These are phyloP conservation scores for Talaromyces sp. DNA, from an alignment of 2,329 filamentous ascomycete genomes.

Conservation along the genomic window DNA sequence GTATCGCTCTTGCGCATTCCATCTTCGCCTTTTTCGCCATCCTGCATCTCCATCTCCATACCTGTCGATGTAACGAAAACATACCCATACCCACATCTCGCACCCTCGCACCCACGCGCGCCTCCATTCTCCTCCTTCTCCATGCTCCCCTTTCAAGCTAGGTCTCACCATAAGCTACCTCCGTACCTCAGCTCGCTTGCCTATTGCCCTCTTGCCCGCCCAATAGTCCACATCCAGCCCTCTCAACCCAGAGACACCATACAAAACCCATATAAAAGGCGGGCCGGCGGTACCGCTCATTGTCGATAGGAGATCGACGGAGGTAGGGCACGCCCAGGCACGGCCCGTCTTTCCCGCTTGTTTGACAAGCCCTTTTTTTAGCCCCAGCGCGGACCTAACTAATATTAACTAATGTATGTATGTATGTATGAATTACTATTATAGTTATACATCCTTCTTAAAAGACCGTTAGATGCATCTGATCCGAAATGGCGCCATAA, in stretches of 20 bases:
- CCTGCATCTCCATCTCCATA: background rate
- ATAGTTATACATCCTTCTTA: background rate
- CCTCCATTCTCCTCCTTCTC: background rate
- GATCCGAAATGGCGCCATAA: background rate
- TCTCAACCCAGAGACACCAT: background rate
- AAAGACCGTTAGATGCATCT: background rate
- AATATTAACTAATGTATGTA: background rate
- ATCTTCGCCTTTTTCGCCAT: background rate
- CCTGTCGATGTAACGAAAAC: background rate
- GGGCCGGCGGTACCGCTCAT: background rate
- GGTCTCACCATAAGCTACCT: background rate
- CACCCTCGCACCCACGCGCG: background rate
- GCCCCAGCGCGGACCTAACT: background rate
- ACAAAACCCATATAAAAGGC: background rate
- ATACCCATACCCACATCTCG: background rate
- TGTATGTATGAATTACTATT: background rate
- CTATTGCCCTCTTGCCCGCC: background rate
- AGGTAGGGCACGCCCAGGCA: background rate
- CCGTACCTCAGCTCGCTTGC: background rate
- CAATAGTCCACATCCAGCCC: background rate
- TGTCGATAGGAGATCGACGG: background rate
- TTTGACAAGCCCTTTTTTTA: background rate
- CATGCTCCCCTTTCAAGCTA: background rate
- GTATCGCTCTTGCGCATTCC: background rate
- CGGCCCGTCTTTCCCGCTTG: slow-evolving; percentile 3